These are phyloP conservation scores for Phytophthora foliorum DNA, from an alignment of 352 stramenopile genomes.

Conservation along the genomic window DNA sequence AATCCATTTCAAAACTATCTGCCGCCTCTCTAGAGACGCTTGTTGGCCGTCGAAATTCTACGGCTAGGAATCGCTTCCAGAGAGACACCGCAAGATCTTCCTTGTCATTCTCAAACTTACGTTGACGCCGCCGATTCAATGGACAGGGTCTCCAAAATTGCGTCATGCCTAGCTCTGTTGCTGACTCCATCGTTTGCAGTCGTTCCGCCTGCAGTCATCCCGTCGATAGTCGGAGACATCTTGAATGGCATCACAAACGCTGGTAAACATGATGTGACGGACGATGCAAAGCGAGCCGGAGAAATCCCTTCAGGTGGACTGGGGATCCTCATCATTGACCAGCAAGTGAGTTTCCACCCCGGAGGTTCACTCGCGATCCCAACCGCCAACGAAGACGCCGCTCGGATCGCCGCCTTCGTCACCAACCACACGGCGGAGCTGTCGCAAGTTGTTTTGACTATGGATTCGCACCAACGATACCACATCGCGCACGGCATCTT, in stretches of 20 bases:
- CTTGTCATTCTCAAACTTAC: constrained; percentile 4
- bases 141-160: constrained; percentile 1
- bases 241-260: constrained; percentile 1
- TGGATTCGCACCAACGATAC: constrained; percentile 95
- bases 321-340: constrained; percentile 93
- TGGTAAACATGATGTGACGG: constrained; percentile 28
- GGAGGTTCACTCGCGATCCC: constrained; percentile 93
- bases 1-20: neutral
- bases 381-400: constrained; percentile 86
- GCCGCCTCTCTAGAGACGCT: too few species aligned
- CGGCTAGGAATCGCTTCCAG: neutral
- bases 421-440: constrained; percentile 57
- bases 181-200: constrained; percentile 1
- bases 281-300: constrained; percentile 43
- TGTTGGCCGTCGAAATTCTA: neutral
- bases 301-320: constrained; percentile 48
- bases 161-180: constrained; percentile 10
- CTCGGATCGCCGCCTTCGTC: constrained; percentile 92
- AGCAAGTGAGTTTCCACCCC: constrained; percentile 96
- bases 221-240: constrained; percentile 8
- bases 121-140: neutral
- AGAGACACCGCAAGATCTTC: neutral
- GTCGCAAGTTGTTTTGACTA: constrained; percentile 89
- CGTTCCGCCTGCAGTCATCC: constrained; percentile 11
- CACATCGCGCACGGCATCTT: constrained; percentile 96